Conservation (phyloP, 768 basidiomycete genomes). For the Lentinula edodes region DNA sequence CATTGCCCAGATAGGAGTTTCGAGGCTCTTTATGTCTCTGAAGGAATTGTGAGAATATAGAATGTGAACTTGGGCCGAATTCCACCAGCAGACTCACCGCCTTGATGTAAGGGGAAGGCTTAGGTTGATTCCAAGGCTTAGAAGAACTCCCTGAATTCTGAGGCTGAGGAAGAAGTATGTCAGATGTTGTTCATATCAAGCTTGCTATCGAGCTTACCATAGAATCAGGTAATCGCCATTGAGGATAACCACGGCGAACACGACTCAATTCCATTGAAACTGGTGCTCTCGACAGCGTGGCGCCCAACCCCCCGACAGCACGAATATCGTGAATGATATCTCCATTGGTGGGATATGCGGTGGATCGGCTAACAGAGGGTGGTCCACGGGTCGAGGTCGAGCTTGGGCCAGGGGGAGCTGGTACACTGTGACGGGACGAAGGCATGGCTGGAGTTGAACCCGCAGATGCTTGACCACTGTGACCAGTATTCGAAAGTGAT, state of each 20-base stretch:
- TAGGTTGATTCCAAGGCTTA: background rate
- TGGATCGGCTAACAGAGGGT: background rate
- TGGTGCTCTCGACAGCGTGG: background rate
- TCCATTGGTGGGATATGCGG: background rate
- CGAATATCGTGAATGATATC: background rate
- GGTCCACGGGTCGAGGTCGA: no score
- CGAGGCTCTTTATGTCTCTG: background rate
- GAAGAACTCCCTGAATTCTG: background rate
- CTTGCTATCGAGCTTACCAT: background rate
- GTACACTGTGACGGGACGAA: no score
- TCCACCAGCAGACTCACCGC: background rate
- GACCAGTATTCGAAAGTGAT: no score
- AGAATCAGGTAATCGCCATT: background rate
- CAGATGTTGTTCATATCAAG: no score
- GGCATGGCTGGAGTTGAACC: no score
- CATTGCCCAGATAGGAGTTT: background rate
- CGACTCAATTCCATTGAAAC: background rate
- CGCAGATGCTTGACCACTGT: no score
- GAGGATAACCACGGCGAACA: background rate
- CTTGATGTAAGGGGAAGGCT: background rate
- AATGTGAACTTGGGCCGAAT: background rate
- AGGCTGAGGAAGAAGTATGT: background rate
- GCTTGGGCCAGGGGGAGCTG: no score
- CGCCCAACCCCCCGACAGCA: background rate
- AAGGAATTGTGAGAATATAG: background rate